Evolutionary conservation across 352 stramenopile genomes (phyloP), one percentile per base, ranked within the genome.

Genomic region (Globisporangium radiosum): DNA sequence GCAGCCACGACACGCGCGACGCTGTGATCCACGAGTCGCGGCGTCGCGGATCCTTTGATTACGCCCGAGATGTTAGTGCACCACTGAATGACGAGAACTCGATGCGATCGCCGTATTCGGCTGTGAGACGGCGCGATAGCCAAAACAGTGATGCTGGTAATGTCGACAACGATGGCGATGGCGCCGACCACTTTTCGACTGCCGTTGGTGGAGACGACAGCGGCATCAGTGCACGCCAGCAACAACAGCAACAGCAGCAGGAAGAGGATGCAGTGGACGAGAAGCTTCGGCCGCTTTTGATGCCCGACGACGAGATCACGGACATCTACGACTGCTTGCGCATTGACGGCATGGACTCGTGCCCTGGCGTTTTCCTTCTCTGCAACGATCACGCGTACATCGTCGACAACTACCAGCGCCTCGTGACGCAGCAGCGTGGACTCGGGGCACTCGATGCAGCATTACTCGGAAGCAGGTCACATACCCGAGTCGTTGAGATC

Each of bases 331-430:
- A 90, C 55, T 90, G 81, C 50, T 69, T 88, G 51, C 73, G 81
- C 33, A 79, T 90, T 47, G 81, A 90, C 42, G 81, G 81, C n/a
- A 87, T 88, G 76, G 81, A 88, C 65, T 85, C 79, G 15, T 88
- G 76, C 53, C 81, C 81, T 4, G 79, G 81, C 0, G 75, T 90
- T 4, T 88, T 90, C 50, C 66, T 90, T 33, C 33, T 90, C 0
- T 85, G 78, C 65, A 88, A 72, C 43, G 71, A 85, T 43, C 71
- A 88, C 49, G 60, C 82, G 25, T 90, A 90, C 56, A 88, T 88
- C 38, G 64, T 90, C 7, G 81, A 90, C 59, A 88, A 88, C 54
- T 89, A 88, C 47, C 77, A 88, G 51, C 69, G 66, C 6, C n/a
- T 78, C 14, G 25, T 19, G 38, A 37, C 50, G 15, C 43, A 54